Percentiles rank a stretch among this genome's conserved stretches.
phyloP scores from a whole-genome alignment of 2,329 filamentous ascomycete species.

The Colletotrichum cereale region DNA sequence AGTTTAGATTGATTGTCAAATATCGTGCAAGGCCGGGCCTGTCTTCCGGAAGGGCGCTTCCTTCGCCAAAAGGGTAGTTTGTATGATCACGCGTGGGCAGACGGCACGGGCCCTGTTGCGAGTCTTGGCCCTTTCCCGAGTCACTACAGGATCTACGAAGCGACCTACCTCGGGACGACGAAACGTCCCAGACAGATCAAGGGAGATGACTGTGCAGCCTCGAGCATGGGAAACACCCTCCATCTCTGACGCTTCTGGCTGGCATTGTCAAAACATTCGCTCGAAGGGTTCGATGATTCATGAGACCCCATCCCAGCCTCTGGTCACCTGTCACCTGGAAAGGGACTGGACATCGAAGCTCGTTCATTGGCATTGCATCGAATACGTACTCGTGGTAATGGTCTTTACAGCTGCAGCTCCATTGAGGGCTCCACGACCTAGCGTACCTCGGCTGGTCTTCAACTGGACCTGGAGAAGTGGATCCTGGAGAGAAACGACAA shows the following conservation, averaged over 20 bases:
- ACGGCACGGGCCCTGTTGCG: not conserved
- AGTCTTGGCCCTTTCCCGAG: not conserved
- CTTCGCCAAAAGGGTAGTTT: not conserved
- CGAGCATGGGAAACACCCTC: not conserved
- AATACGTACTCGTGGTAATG: too few relatives aligned
- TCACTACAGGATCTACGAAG: not conserved
- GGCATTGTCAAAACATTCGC: not conserved
- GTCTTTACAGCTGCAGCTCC: not conserved
- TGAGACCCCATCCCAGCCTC: not conserved
- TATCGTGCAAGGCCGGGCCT: conserved; percentile 23
- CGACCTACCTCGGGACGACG: not conserved
- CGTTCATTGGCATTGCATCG: not conserved
- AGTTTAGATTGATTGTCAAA: conserved; percentile 13
- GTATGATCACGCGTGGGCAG: conserved; percentile 22
- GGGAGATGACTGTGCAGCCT: not conserved
- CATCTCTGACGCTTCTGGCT: not conserved
- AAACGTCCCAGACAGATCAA: not conserved
- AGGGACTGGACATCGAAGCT: not conserved
- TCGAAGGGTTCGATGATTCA: conserved; percentile 9
- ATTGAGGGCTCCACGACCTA: not conserved
- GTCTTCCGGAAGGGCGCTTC: conserved; percentile 24
- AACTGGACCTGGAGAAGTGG: not conserved
- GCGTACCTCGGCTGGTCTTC: not conserved
- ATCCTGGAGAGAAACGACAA: not conserved
- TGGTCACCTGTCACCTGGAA: not conserved